Conservation (phyloP, 140 eudicot genomes). For the Bidens hawaiensis region DNA sequence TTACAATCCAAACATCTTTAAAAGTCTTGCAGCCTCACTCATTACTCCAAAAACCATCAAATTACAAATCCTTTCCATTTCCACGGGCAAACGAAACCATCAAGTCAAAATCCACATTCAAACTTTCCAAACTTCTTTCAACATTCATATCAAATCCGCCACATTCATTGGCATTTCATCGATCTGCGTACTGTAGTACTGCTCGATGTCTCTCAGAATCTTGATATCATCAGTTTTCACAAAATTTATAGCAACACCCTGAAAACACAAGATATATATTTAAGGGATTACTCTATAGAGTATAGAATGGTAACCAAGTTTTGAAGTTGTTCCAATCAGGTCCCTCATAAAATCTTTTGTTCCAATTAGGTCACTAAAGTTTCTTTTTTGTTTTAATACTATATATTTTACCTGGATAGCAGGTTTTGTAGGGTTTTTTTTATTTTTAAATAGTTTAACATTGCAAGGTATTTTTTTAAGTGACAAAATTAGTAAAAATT, state of each 20-base stretch:
- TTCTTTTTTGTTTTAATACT: too few species aligned
- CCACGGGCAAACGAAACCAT: not conserved
- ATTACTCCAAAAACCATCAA: conserved; percentile 17
- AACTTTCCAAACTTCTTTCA: conserved; percentile 2
- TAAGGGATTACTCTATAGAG: too few species aligned
- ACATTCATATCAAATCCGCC: conserved; percentile 67
- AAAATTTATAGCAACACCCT: conserved; percentile 99
- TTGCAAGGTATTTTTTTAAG: too few species aligned
- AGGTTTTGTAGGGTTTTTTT: too few species aligned
- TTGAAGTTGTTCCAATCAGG: too few species aligned
- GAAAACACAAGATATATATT: conserved; percentile 13
- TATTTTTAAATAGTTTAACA: too few species aligned
- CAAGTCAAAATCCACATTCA: conserved; percentile 6
- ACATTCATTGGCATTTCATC: conserved; percentile 99
- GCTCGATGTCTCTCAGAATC: conserved; percentile 91
- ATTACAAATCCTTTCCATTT: not conserved
- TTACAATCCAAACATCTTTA: conserved; percentile 11
- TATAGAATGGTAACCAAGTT: too few species aligned
- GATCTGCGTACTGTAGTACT: conserved; percentile 96
- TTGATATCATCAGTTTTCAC: conserved; percentile 91
- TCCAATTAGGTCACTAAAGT: too few species aligned
- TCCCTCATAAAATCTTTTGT: too few species aligned
- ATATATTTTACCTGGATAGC: too few species aligned
- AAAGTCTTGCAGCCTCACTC: conserved; percentile 26
- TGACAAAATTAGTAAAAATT: too few species aligned